Evolutionary conservation across 1,284 basidiomycete species (phyloP), one percentile per base, ranked within the genome.

Genomic region (Ceratobasidium sp.): DNA sequence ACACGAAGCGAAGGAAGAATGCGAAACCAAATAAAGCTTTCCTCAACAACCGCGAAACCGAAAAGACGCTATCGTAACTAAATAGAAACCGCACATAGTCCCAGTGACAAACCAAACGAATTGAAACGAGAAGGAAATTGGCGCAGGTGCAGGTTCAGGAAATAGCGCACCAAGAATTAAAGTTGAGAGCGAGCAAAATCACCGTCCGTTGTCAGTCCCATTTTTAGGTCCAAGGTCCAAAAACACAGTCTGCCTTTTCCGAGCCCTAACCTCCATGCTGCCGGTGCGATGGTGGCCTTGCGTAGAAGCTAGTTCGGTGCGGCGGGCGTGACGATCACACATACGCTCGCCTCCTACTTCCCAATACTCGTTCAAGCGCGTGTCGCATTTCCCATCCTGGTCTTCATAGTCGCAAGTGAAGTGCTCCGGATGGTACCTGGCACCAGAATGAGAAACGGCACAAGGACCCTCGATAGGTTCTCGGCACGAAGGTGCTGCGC

Each of bases 401-500:
- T 77, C 66, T 82, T 81, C 67, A 60, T 75, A 69, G 75, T 83
- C 83, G 76, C 88, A 88, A n/a, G 89, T 83, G 79, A 97, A 87
- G 80, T 96, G 94, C 75, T 93, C 92, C 2, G 94, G 93, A 80
- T 97, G 95, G 83, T 92, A 96, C 45, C 91, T 87, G 78, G 89
- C 89, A 17, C 92, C 91, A 14, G 89, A 84, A 77, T 94, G 90
- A 19, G 90, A 92, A 27, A 96, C 89, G 14, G 95, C 93, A 80
- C 95, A 97, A 0, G 94, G 89, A 0, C 95, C 95, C 83, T 97
- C 95, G 79, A 97, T 95, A 0, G 95, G 95, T 81, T 92, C 88
- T 8, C 92, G 90, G 81, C 95, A 97, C n/a, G 85, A 85, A 2
- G 87, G 80, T 1, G 92, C 88, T 5, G 93, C 89, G 79, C 95